phyloP scores from a whole-genome alignment of 768 basidiomycete genomes.

The Podaxis sp. region DNA sequence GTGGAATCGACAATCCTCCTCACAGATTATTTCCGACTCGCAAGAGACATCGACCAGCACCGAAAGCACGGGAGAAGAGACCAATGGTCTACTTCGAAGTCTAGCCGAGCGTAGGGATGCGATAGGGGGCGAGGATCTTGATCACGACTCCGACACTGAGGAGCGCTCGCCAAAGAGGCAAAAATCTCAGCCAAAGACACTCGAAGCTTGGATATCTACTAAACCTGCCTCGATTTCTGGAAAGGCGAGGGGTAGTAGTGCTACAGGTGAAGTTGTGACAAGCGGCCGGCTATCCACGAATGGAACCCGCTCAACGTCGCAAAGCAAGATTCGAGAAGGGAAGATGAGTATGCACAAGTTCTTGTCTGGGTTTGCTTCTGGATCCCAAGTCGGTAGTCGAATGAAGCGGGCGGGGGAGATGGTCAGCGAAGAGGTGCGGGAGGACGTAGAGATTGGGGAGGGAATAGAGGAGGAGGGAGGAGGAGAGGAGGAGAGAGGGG shows the following conservation, averaged over 20 bases:
- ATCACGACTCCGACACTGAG: background rate
- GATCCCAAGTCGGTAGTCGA: background rate
- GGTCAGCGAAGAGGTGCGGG: constrained; percentile 13
- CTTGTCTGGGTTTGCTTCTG: constrained; percentile 6
- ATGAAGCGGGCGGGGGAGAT: background rate
- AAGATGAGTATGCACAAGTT: constrained; percentile 10
- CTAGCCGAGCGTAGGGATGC: background rate
- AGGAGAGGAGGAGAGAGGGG: constrained; percentile 20
- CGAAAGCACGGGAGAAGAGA: background rate
- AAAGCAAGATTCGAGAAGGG: constrained; percentile 1
- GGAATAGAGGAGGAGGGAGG: constrained; percentile 11
- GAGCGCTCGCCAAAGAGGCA: constrained; percentile 35
- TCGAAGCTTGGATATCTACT: background rate
- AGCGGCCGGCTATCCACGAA: background rate
- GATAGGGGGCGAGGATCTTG: background rate
- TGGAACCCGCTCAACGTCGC: background rate
- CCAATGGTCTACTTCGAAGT: background rate
- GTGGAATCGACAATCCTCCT: constrained; percentile 26
- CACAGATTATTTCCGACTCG: background rate
- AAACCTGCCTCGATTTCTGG: background rate
- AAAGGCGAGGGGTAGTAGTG: background rate
- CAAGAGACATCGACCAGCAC: background rate
- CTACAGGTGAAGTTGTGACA: background rate
- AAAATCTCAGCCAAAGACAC: constrained; percentile 15
- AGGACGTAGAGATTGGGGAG: constrained; percentile 12